These are phyloP conservation scores for Dujonia santamariae DNA, from an alignment of 1,139 yeast species.

Conservation along the genomic window DNA sequence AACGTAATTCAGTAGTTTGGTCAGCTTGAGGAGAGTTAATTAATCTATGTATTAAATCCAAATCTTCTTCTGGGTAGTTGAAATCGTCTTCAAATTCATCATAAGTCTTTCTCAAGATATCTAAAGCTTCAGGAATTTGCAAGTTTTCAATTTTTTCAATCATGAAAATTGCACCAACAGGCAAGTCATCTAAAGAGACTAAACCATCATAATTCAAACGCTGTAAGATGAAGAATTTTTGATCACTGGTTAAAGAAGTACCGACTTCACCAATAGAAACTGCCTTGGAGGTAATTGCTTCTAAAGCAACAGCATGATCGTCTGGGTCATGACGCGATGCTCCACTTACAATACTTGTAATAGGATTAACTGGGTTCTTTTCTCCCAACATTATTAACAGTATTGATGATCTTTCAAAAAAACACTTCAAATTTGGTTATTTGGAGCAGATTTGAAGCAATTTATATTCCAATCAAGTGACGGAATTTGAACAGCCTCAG, in stretches of 20 bases:
- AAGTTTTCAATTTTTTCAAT: constrained; percentile 26
- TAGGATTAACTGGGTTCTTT: neutral
- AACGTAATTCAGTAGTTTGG: constrained; percentile 14
- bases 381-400: neutral
- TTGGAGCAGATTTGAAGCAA: too few species aligned
- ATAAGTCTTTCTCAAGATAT: constrained; percentile 17
- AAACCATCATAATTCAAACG: constrained; percentile 25
- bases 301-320: constrained; percentile 19
- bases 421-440: too few species aligned
- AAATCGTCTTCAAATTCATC: constrained; percentile 19
- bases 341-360: neutral
- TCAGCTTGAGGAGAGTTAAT: constrained; percentile 12
- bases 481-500: too few species aligned
- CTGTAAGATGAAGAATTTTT: constrained; percentile 24
- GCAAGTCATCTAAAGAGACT: constrained; percentile 26
- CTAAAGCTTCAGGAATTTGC: constrained; percentile 19
- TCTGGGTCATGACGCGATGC: constrained; percentile 17
- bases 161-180: constrained; percentile 28
- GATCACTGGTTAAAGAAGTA: constrained; percentile 19
- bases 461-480: too few species aligned
- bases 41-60: constrained; percentile 10
- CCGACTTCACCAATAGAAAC: constrained; percentile 24
- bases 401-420: too few species aligned
- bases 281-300: constrained; percentile 18
- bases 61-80: constrained; percentile 16